Percentiles rank a stretch among this genome's conserved stretches.
These are phyloP conservation scores for Odontarrhena argentea DNA, from an alignment of 345 rosid species.

Conservation along the genomic window DNA sequence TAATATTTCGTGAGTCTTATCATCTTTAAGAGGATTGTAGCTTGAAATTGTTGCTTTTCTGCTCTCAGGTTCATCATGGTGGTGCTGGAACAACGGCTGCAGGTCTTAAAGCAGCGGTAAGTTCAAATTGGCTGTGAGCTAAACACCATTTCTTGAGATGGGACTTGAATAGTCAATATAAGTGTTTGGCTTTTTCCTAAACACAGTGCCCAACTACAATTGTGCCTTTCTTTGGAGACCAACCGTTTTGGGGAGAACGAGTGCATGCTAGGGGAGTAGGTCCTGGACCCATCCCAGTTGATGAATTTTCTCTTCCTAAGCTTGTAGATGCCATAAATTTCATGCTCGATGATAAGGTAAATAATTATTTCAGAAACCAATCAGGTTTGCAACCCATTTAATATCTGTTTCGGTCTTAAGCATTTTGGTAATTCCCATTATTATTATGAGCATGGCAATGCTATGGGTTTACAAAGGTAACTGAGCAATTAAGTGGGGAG, in stretches of 20 bases:
- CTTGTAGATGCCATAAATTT: slow-evolving; percentile 71
- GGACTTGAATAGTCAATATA: neutral
- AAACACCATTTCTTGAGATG: slow-evolving; percentile 14
- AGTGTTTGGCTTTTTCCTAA: slow-evolving; percentile 13
- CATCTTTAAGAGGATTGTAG: neutral
- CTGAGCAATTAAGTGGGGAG: slow-evolving; percentile 26
- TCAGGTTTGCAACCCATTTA: neutral
- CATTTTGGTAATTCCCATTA: neutral
- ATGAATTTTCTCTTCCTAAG: slow-evolving; percentile 82
- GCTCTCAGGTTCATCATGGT: slow-evolving; percentile 94
- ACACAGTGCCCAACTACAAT: slow-evolving; percentile 92
- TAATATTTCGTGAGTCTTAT: slow-evolving; percentile 8
- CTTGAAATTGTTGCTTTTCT: slow-evolving; percentile 17
- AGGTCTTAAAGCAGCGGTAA: slow-evolving; percentile 92
- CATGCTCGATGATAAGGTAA: slow-evolving; percentile 70
- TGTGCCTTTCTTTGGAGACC: slow-evolving; percentile 98
- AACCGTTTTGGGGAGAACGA: slow-evolving; percentile 96
- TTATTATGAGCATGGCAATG: neutral
- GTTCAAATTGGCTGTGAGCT: slow-evolving; percentile 10
- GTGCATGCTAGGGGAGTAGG: slow-evolving; percentile 94
- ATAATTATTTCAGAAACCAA: slow-evolving; percentile 8
- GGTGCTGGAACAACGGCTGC: slow-evolving; percentile 99
- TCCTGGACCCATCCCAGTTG: slow-evolving; percentile 87
- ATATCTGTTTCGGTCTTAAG: neutral
- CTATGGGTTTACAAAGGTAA: slow-evolving; percentile 11